Percentiles rank a stretch among this genome's conserved stretches.
These are phyloP conservation scores for Ceratocystis papillata DNA, from an alignment of 2,329 filamentous ascomycete genomes.

Conservation along the genomic window DNA sequence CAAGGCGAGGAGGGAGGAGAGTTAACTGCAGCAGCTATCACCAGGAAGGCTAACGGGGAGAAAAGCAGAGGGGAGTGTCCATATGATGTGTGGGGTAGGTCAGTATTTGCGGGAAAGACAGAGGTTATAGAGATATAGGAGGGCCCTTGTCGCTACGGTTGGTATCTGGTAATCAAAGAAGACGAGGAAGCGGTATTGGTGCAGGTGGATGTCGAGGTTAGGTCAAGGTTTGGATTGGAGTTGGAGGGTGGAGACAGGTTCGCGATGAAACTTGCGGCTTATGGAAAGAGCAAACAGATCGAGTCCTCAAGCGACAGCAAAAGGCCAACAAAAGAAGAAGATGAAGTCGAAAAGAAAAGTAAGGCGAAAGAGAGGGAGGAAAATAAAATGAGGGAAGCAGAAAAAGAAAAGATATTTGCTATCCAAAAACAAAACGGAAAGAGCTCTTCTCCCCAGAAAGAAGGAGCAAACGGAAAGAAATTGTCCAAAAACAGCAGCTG, in stretches of 20 bases:
- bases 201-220: not conserved
- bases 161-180: not conserved
- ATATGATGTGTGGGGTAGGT: not conserved
- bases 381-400: not conserved
- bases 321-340: not conserved
- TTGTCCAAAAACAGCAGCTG: constrained; percentile 1
- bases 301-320: not conserved
- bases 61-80: constrained; percentile 19
- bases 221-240: not conserved
- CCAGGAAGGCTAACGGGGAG: constrained; percentile 23
- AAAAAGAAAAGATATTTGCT: not conserved
- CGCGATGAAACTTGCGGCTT: not conserved
- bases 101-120: not conserved
- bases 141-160: not conserved
- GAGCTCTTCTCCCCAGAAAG: not conserved
- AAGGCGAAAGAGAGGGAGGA: not conserved
- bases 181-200: not conserved
- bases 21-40: constrained; percentile 15
- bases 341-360: not conserved
- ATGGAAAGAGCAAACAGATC: not conserved
- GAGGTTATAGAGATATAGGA: not conserved
- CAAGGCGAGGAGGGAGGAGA: not conserved
- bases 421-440: not conserved
- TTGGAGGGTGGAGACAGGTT: not conserved
- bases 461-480: not conserved